Evolutionary conservation across 768 basidiomycete species (phyloP).

Genomic region (Boletus subcaerulescens): DNA sequence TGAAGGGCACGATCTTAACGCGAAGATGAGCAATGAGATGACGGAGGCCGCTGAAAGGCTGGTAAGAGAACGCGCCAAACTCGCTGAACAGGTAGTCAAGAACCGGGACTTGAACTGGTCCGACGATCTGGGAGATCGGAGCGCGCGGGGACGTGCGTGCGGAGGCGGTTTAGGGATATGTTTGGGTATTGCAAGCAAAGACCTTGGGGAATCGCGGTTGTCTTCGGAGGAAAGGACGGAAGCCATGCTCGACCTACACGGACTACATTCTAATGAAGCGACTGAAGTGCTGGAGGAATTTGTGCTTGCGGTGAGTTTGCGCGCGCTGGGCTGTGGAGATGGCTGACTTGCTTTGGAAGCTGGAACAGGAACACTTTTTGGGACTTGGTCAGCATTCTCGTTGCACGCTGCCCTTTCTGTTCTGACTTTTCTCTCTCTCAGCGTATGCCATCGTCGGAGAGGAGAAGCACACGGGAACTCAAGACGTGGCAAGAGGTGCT

Average conservation of each 20-base stretch:
- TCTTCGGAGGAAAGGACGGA: slow-evolving; percentile 90
- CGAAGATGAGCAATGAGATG: slow-evolving; percentile 87
- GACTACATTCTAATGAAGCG: slow-evolving; percentile 90
- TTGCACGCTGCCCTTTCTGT: neutral
- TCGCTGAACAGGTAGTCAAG: slow-evolving; percentile 75
- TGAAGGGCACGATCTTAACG: slow-evolving; percentile 92
- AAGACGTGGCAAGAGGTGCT: slow-evolving; percentile 76
- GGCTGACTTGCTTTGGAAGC: slow-evolving; percentile 39
- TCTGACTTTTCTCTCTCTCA: slow-evolving; percentile 26
- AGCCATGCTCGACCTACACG: slow-evolving; percentile 84
- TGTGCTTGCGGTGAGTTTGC: slow-evolving; percentile 66
- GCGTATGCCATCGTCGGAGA: slow-evolving; percentile 92
- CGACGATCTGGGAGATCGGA: slow-evolving; percentile 80
- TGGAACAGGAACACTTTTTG: slow-evolving; percentile 85
- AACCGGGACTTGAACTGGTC: slow-evolving; percentile 69
- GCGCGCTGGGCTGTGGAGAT: neutral
- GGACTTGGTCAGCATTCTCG: slow-evolving; percentile 63
- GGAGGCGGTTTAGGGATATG: slow-evolving; percentile 84
- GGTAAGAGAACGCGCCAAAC: slow-evolving; percentile 74
- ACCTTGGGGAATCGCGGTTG: slow-evolving; percentile 49
- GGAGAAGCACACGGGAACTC: slow-evolving; percentile 94
- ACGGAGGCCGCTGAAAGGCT: slow-evolving; percentile 79
- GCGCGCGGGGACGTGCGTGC: slow-evolving; percentile 65
- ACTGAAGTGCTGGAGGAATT: slow-evolving; percentile 89
- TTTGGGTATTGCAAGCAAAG: slow-evolving; percentile 76